Evolutionary conservation across 2,329 filamentous ascomycete genomes (phyloP), one percentile per base, ranked within the genome.

Genomic region (Xylaria hypoxylon): DNA sequence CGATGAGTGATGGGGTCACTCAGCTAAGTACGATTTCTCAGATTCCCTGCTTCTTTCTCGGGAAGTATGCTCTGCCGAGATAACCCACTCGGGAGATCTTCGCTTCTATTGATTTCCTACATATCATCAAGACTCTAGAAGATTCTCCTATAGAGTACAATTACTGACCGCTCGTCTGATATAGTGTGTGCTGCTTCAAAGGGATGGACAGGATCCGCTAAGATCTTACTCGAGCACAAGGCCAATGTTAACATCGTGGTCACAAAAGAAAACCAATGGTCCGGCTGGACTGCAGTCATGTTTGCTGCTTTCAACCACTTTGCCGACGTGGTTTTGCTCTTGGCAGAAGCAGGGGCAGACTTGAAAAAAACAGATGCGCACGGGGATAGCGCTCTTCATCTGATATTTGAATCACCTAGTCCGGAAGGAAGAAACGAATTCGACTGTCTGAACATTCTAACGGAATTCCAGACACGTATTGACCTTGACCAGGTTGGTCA

Each of bases 391-490:
- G 15, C 58, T 15, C 48, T 53, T n/a, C 48, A 53, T n/a, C 28
- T 53, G 11, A 45, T 61, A 33, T 53, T 53, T 15, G n/a, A 33
- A 22, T 33, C n/a, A 10, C 38, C 13, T 8, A 11, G 2, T 24
- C 19, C 38, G 38, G 33, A 45, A 15, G 58, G 26, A 33, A 45
- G 26, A 40, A 19, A 10, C 17, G 48, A 45, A n/a, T 8, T 61
- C 19, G 48, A 26, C 13, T 53, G 58, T 35, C 38, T 61, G 38
- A 33, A 44, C 22, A 38, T 28, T 15, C 35, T 61, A 13, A 33
- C 53, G 58, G 58, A 61, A 13, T 61, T 61, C 13, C 58, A 31
- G 15, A n/a, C 48, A 11, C 58, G 58, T 17, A 60, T 61, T 13
- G 48, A 61, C 19, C 5, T 61, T 13, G 38, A 61, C 24, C 58